phyloP scores from a whole-genome alignment of 805 yeast species.

The Sungouiella thailandica region DNA sequence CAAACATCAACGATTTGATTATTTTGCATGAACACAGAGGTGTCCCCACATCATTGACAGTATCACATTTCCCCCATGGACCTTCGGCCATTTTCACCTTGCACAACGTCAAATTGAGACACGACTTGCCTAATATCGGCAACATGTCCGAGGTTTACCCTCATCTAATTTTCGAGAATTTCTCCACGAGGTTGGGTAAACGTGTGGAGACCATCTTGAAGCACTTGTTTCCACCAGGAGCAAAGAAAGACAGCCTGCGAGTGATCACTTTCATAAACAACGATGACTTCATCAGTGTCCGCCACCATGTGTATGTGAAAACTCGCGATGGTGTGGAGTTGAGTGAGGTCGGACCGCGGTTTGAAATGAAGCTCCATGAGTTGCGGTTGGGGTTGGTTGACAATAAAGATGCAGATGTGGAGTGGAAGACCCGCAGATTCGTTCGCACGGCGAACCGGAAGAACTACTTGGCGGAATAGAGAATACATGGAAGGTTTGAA shows the following conservation, averaged over 20 bases:
- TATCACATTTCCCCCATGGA: constrained; percentile 96
- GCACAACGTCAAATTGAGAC: constrained; percentile 92
- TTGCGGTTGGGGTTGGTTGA: constrained; percentile 86
- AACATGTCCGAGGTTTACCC: constrained; percentile 91
- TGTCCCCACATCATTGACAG: constrained; percentile 89
- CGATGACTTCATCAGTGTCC: constrained; percentile 87
- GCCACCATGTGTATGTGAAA: constrained; percentile 92
- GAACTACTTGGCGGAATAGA: constrained; percentile 58
- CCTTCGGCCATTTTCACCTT: constrained; percentile 93
- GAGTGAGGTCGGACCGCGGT: constrained; percentile 97
- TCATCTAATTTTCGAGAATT: constrained; percentile 88
- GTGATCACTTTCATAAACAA: constrained; percentile 90
- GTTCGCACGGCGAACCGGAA: constrained; percentile 94
- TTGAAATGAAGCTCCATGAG: constrained; percentile 92
- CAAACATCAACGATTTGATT: constrained; percentile 79
- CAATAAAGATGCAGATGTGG: constrained; percentile 95
- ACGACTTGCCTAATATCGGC: constrained; percentile 82
- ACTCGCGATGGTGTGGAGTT: constrained; percentile 86
- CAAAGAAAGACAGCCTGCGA: constrained; percentile 79
- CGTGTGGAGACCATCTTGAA: constrained; percentile 77
- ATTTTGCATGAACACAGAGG: constrained; percentile 96
- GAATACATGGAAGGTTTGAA: too few species aligned
- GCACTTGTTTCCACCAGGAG: constrained; percentile 96
- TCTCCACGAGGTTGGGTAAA: constrained; percentile 73
- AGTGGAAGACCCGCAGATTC: constrained; percentile 91